Base-by-base conservation (phyloP, 2,329 filamentous ascomycete species). In the Aspergillus fischeri region DNA sequence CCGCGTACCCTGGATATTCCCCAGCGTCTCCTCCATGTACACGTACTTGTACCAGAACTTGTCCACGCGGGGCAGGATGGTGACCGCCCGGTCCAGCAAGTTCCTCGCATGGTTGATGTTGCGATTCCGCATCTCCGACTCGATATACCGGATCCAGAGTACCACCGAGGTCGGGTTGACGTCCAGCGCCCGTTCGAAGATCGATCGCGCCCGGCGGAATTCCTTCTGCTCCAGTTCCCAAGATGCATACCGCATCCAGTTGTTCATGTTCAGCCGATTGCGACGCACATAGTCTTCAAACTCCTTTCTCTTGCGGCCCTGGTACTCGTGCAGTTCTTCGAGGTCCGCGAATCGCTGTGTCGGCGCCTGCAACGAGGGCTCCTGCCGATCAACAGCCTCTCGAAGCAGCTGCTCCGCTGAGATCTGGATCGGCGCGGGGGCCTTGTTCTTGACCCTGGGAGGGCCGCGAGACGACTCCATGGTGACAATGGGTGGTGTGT, bases 11-110 rank as follows among this genome's bases (percentile, higher is more conserved):
- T 92, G 86, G 51, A 99, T 87, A 68, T 99, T 97, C 6, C 92
- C 92, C 54, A 99, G 83, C 77, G 93, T 97, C 82, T 99, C 94
- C 78, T 97, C 93, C 89, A 96, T 95, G 73, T 96, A 96, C 27
- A 96, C 91, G 80, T 97, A 99, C 74, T 97, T 97, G 80, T 96
- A 99, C 94, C 94, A 99, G 35, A 99, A 79, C 81, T 97, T 97
- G 73, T 97, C 92, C 44, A 97, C 85, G 56, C 94, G 83, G 4
- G 94, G 94, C 42, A 97, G 80, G 55, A 95, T 90, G 0, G 92
- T 92, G 53, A 97, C 91, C n/a, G 94, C 92, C 55, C 94, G 88
- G 73, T 99, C 94, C 53, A 99, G 84, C 52, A 99, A 77, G 72
- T 99, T 99, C 57, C 94, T 83, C 35, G 94, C 92, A 81, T 97